A percentile compares a stretch with the other conserved stretches of the same genome.
phyloP scores from a whole-genome alignment of 169 alveolate genomes.

The Amoebophrya sp. region DNA sequence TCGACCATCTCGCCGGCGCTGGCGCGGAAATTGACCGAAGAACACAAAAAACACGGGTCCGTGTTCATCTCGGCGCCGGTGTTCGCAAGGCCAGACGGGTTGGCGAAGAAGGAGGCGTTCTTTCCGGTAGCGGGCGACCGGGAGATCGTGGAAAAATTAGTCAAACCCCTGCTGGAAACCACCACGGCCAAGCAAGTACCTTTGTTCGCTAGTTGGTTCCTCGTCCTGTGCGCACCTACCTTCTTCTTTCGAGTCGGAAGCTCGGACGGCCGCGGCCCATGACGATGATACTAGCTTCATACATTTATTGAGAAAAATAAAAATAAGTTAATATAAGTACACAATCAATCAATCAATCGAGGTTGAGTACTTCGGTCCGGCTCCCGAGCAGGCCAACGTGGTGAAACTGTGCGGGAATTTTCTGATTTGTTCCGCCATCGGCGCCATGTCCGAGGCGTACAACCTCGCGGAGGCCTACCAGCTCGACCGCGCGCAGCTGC shows the following conservation, averaged over 20 bases:
- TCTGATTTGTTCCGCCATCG: background rate
- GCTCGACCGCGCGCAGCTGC: background rate
- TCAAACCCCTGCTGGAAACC: background rate
- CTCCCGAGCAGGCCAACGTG: background rate
- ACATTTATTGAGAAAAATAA: too few relatives aligned
- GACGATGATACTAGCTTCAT: too few relatives aligned
- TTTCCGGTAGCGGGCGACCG: background rate
- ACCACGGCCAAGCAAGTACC: too few relatives aligned
- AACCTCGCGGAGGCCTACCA: background rate
- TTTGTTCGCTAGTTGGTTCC: background rate
- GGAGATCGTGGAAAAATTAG: background rate
- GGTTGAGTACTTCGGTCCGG: background rate
- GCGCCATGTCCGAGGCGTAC: background rate
- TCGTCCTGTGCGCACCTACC: background rate
- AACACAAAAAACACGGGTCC: background rate
- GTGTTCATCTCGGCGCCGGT: background rate
- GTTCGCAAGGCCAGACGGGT: background rate
- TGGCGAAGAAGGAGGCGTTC: background rate
- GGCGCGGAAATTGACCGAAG: background rate
- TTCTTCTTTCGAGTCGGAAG: background rate
- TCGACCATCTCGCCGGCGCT: background rate
- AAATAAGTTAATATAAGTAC: too few relatives aligned
- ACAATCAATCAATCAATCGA: background rate
- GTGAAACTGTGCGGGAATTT: background rate
- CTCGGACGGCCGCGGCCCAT: too few relatives aligned